phyloP scores from a whole-genome alignment of 2,329 filamentous ascomycete species.

The Davidsoniella virescens region DNA sequence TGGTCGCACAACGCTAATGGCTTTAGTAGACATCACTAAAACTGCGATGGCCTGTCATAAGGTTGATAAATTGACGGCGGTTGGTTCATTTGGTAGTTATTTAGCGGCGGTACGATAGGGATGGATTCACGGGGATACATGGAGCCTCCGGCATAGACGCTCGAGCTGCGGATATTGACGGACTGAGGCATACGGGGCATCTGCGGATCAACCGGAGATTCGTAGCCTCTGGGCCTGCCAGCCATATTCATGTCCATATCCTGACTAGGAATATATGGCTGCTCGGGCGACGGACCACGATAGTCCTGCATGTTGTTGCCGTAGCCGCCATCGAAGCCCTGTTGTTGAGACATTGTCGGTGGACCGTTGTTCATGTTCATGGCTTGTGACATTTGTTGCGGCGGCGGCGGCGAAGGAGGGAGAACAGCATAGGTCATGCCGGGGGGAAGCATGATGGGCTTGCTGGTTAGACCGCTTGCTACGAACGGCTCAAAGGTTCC shows the following conservation, averaged over 20 bases:
- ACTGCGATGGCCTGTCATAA: background rate
- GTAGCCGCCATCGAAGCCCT: background rate
- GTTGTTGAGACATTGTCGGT: background rate
- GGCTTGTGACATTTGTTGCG: background rate
- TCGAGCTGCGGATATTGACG: background rate
- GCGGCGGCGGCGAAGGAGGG: background rate
- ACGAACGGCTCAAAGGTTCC: slow-evolving; percentile 11
- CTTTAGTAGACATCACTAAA: background rate
- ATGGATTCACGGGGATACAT: slow-evolving; percentile 1
- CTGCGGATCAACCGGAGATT: slow-evolving; percentile 3
- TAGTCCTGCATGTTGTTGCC: background rate
- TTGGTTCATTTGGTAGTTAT: background rate
- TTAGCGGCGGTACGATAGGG: slow-evolving; percentile 3
- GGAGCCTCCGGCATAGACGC: background rate
- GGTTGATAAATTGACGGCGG: background rate
- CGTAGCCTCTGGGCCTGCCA: background rate
- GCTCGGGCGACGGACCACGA: background rate
- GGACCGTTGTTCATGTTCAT: background rate
- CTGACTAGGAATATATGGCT: background rate
- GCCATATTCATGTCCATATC: background rate
- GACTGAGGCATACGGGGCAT: background rate
- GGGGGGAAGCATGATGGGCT: slow-evolving; percentile 12
- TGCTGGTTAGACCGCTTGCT: slow-evolving; percentile 2
- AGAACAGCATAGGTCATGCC: slow-evolving; percentile 2
- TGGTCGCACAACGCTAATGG: background rate